Conservation (phyloP, 306 rosid species). For the Calophaca sinica region DNA sequence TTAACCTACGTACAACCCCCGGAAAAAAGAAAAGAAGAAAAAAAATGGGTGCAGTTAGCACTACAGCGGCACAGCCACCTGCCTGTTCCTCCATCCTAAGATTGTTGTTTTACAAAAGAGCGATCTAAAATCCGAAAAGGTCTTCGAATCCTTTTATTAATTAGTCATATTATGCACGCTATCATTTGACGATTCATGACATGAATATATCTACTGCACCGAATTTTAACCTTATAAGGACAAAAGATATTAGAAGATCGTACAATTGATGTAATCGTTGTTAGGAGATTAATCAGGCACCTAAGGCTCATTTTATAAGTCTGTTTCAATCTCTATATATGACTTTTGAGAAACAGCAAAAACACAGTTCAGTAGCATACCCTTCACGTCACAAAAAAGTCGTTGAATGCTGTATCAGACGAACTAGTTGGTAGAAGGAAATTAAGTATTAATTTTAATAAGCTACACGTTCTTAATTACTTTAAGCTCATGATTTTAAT, state of each 20-base stretch:
- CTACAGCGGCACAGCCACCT: background rate
- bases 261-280: background rate
- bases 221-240: background rate
- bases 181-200: constrained; percentile 6
- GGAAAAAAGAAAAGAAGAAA: background rate
- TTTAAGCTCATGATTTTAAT: too few species aligned
- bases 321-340: too few species aligned
- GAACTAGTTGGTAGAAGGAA: too few species aligned
- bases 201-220: constrained; percentile 5
- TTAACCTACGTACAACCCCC: background rate
- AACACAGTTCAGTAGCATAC: background rate
- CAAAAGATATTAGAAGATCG: background rate
- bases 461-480: too few species aligned
- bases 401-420: background rate
- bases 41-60: background rate
- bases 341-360: constrained; percentile 36
- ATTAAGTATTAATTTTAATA: too few species aligned
- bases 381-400: constrained; percentile 16
- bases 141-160: background rate
- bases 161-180: background rate
- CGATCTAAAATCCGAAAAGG: constrained; percentile 3
- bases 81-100: background rate
- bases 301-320: too few species aligned
- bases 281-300: too few species aligned
- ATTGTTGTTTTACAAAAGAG: background rate